Conservation (phyloP, 306 rosid genomes). For the Citrullus mucosospermus region DNA sequence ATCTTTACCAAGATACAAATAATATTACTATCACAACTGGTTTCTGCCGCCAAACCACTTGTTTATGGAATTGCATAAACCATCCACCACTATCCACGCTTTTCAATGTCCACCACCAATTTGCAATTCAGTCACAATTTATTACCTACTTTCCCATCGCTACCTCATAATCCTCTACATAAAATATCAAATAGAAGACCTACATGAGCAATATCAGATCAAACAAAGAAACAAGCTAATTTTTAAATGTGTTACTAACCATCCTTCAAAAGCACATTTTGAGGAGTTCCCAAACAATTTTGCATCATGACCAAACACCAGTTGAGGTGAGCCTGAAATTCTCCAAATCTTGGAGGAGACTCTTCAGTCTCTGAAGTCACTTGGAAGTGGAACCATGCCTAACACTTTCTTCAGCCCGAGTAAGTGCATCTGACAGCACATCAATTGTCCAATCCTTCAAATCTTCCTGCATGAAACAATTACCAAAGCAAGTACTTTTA, state of each 20-base stretch:
- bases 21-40: background rate
- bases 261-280: background rate
- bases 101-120: background rate
- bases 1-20: too few species aligned
- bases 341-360: background rate
- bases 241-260: background rate
- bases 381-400: slow-evolving; percentile 18
- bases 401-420: slow-evolving; percentile 48
- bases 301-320: background rate
- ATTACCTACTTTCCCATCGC: background rate
- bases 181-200: background rate
- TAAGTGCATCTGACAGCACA: slow-evolving; percentile 51
- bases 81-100: background rate
- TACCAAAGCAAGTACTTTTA: background rate
- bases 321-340: background rate
- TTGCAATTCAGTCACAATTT: background rate
- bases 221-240: background rate
- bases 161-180: background rate
- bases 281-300: background rate
- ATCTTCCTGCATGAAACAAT: slow-evolving; percentile 38
- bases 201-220: background rate
- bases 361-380: background rate
- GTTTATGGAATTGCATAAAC: background rate
- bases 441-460: slow-evolving; percentile 75
- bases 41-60: background rate